Conservation (phyloP, 768 basidiomycete species). For the Lyophyllum shimeji region DNA sequence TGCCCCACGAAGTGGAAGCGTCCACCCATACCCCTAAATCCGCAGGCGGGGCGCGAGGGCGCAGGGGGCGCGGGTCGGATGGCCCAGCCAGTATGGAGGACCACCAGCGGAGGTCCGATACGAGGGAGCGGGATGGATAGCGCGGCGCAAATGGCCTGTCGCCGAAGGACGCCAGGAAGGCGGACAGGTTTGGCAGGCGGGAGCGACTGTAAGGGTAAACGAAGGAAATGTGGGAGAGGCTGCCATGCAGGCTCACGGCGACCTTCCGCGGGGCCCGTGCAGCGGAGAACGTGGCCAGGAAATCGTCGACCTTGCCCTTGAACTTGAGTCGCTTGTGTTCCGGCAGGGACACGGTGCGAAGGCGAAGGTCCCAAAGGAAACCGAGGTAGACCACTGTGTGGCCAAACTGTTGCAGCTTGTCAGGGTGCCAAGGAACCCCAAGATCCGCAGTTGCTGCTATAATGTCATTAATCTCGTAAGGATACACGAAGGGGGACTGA, state of each 20-base stretch:
- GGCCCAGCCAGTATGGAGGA: neutral
- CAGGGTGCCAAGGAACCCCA: constrained; percentile 21
- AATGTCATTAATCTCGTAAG: no score
- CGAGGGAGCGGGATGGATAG: neutral
- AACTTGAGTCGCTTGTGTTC: constrained; percentile 26
- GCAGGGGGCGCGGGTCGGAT: neutral
- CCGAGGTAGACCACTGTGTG: constrained; percentile 23
- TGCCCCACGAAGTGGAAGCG: constrained; percentile 27
- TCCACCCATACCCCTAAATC: constrained; percentile 28
- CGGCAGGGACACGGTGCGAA: constrained; percentile 21
- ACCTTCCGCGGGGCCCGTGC: constrained; percentile 3
- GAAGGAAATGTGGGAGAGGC: constrained; percentile 32
- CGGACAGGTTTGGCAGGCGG: neutral
- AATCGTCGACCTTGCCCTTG: constrained; percentile 10
- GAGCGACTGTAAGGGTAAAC: constrained; percentile 22
- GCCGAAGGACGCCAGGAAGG: neutral
- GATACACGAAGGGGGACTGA: constrained; percentile 10
- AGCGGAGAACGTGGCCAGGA: constrained; percentile 4
- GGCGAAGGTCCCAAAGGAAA: constrained; percentile 27
- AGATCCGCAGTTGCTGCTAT: no score
- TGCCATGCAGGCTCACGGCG: constrained; percentile 24
- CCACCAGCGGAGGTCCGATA: neutral
- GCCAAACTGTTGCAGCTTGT: constrained; percentile 24
- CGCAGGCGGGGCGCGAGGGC: neutral
- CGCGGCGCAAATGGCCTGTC: neutral